These are phyloP conservation scores for Berberis thunbergii DNA, from an alignment of 164 flowering plant genomes.

Conservation along the genomic window DNA sequence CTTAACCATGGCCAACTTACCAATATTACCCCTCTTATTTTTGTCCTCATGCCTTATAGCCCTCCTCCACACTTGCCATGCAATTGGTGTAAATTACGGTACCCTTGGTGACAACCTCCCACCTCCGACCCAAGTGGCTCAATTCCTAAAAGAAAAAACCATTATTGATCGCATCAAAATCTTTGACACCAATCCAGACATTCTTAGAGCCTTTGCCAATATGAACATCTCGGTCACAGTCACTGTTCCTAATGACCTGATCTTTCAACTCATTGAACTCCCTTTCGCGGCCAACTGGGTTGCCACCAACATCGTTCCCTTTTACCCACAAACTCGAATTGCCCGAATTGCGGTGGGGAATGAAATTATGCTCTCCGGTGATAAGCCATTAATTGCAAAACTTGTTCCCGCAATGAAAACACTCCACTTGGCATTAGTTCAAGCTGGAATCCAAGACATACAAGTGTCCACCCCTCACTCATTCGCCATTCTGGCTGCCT, in stretches of 20 bases:
- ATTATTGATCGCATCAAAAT: slow-evolving; percentile 54
- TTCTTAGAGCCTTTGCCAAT: slow-evolving; percentile 65
- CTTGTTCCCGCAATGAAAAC: slow-evolving; percentile 68
- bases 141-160: slow-evolving; percentile 48
- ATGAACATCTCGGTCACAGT: slow-evolving; percentile 51
- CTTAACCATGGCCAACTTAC: not conserved
- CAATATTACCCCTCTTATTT: not conserved
- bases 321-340: slow-evolving; percentile 50
- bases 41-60: not conserved
- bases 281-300: slow-evolving; percentile 52
- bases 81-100: slow-evolving; percentile 87
- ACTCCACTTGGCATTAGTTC: slow-evolving; percentile 44
- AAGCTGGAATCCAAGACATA: slow-evolving; percentile 32
- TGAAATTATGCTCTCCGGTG: slow-evolving; percentile 37
- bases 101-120: slow-evolving; percentile 78
- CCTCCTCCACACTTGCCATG: slow-evolving; percentile 12
- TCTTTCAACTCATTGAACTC: slow-evolving; percentile 29
- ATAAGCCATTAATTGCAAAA: slow-evolving; percentile 25
- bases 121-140: slow-evolving; percentile 55
- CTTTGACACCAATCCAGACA: slow-evolving; percentile 61
- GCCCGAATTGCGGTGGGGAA: slow-evolving; percentile 51
- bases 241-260: slow-evolving; percentile 51
- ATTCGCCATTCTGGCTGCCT: slow-evolving; percentile 33
- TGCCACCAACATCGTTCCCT: slow-evolving; percentile 38
- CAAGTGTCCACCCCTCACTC: slow-evolving; percentile 78